Percentiles rank a stretch among this genome's conserved stretches.
Evolutionary conservation across 768 basidiomycete species (phyloP).

Genomic region (Termitomyces sp.): DNA sequence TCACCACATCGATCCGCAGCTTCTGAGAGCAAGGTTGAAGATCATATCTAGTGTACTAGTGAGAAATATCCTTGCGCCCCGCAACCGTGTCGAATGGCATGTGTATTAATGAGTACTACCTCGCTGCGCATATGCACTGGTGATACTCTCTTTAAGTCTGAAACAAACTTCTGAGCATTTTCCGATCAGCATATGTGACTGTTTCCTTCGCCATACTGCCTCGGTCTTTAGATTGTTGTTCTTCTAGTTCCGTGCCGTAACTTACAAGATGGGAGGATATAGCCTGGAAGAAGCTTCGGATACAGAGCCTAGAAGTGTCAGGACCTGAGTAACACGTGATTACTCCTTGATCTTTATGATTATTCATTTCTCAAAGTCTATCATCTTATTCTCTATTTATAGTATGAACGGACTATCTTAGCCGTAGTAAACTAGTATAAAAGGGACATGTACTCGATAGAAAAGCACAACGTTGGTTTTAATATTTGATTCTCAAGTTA

Average conservation of each 20-base stretch:
- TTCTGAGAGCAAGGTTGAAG: constrained; percentile 1
- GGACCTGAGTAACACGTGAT: no score
- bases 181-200: background rate
- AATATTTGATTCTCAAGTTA: no score
- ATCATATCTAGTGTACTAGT: background rate
- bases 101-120: no score
- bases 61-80: background rate
- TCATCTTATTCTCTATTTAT: no score
- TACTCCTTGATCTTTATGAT: no score
- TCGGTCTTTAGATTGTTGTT: background rate
- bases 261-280: background rate
- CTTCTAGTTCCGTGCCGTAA: background rate
- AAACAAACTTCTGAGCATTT: background rate
- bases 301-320: no score
- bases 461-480: no score
- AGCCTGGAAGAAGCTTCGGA: background rate
- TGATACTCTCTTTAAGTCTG: background rate
- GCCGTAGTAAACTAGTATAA: no score
- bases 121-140: background rate
- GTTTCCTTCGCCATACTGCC: background rate
- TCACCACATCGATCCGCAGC: constrained; percentile 4
- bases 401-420: no score
- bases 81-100: background rate
- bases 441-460: no score
- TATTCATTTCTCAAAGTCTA: no score